A percentile compares a stretch with the other conserved stretches of the same genome.
Evolutionary conservation across 805 yeast species (phyloP).

Genomic region (Candida andamanensis): DNA sequence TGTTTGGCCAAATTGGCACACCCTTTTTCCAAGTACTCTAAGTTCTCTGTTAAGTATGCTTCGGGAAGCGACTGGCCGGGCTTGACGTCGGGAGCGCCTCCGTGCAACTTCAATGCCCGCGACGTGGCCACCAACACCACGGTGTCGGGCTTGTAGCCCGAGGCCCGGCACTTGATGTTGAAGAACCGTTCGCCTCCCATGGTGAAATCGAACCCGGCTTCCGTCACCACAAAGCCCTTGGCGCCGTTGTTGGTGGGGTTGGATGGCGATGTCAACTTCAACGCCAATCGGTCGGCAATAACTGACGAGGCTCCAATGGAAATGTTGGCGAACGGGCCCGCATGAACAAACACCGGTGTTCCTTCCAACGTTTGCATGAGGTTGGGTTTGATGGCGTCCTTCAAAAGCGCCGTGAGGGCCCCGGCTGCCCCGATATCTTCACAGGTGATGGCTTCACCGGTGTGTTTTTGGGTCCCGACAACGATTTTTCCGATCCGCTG

Average conservation of each 20-base stretch:
- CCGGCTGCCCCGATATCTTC: slow-evolving; percentile 96
- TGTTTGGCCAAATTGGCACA: slow-evolving; percentile 88
- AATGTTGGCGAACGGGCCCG: slow-evolving; percentile 97
- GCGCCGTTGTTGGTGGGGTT: slow-evolving; percentile 40
- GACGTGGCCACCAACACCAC: slow-evolving; percentile 95
- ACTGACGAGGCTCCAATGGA: slow-evolving; percentile 96
- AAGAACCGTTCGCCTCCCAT: slow-evolving; percentile 99
- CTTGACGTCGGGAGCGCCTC: slow-evolving; percentile 95
- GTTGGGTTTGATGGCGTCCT: slow-evolving; percentile 95
- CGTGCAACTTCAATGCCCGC: slow-evolving; percentile 93
- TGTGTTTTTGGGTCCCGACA: slow-evolving; percentile 65
- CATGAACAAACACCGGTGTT: slow-evolving; percentile 95
- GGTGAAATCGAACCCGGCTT: slow-evolving; percentile 97
- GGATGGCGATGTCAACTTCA: slow-evolving; percentile 66
- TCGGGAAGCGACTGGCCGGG: slow-evolving; percentile 86
- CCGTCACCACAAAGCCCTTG: slow-evolving; percentile 88
- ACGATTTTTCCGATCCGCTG: slow-evolving; percentile 85
- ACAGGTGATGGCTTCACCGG: slow-evolving; percentile 82
- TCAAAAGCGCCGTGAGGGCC: slow-evolving; percentile 88
- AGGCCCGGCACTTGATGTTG: slow-evolving; percentile 90
- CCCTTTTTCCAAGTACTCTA: slow-evolving; percentile 72
- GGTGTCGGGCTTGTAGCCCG: slow-evolving; percentile 82
- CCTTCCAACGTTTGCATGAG: slow-evolving; percentile 97
- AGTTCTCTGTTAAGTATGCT: slow-evolving; percentile 76
- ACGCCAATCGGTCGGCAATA: slow-evolving; percentile 86